These are phyloP conservation scores for Diospyros kaki DNA, from an alignment of 148 eudicot genomes.

Conservation along the genomic window DNA sequence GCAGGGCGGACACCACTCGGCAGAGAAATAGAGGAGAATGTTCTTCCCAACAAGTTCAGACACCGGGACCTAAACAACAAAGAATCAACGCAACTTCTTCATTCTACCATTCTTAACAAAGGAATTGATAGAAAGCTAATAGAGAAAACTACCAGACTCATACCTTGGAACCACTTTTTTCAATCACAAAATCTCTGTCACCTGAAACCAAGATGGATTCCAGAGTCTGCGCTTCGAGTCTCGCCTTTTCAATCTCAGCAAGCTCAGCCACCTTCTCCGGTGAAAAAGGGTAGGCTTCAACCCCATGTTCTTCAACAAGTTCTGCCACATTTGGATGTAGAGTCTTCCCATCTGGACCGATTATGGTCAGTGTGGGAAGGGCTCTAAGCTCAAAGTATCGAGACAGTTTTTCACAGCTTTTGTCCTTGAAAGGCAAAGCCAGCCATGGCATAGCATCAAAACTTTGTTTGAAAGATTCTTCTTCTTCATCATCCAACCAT, in stretches of 20 bases:
- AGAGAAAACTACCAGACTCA: neutral
- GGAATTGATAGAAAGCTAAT: neutral
- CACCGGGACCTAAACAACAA: slow-evolving; percentile 34
- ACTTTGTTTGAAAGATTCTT: slow-evolving; percentile 30
- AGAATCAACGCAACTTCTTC: neutral
- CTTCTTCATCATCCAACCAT: slow-evolving; percentile 68
- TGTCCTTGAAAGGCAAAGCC: slow-evolving; percentile 70
- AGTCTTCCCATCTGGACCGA: slow-evolving; percentile 80
- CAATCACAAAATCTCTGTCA: slow-evolving; percentile 53
- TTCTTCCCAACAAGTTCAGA: slow-evolving; percentile 50
- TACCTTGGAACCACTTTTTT: slow-evolving; percentile 61
- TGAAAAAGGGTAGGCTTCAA: slow-evolving; percentile 68
- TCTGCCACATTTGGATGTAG: slow-evolving; percentile 57
- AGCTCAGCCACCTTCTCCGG: slow-evolving; percentile 68
- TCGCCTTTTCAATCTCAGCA: slow-evolving; percentile 54
- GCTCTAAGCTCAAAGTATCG: slow-evolving; percentile 57
- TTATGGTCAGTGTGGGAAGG: slow-evolving; percentile 58
- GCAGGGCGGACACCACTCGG: slow-evolving; percentile 63
- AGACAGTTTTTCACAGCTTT: slow-evolving; percentile 45
- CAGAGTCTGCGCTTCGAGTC: slow-evolving; percentile 57
- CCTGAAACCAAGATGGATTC: slow-evolving; percentile 72
- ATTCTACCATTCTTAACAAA: neutral
- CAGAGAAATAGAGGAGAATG: slow-evolving; percentile 49
- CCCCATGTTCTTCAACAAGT: slow-evolving; percentile 57
- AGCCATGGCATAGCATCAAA: slow-evolving; percentile 50